These are phyloP conservation scores for Raphanus hybrid DNA, from an alignment of 441 rosid genomes.

Conservation along the genomic window DNA sequence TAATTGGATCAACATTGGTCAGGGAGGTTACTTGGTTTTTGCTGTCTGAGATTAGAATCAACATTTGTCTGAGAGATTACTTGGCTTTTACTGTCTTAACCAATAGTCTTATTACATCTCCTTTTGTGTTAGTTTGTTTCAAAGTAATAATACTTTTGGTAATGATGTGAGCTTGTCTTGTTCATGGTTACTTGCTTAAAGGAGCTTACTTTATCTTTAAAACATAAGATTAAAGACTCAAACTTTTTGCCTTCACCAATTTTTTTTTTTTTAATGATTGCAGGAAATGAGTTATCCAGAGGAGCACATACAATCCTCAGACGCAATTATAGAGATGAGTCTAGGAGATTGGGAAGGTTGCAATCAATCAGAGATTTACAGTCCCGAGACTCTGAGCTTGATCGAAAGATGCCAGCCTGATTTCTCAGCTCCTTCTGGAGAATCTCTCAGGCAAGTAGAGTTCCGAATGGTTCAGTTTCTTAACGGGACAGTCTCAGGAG, in stretches of 20 bases:
- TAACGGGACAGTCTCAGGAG: conserved; percentile 63
- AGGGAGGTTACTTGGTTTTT: neutral
- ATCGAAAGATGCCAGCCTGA: conserved; percentile 82
- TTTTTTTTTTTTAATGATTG: conserved; percentile 11
- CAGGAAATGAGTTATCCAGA: conserved; percentile 85
- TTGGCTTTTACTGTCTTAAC: neutral
- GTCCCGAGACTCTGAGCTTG: conserved; percentile 61
- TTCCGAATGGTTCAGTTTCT: conserved; percentile 90
- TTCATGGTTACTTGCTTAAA: neutral
- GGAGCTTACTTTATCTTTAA: conserved; percentile 1
- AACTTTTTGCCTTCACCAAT: conserved; percentile 9
- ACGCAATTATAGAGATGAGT: conserved; percentile 80
- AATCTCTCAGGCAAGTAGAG: conserved; percentile 91
- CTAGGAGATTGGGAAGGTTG: conserved; percentile 91
- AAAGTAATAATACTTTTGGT: neutral
- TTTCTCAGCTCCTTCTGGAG: conserved; percentile 85
- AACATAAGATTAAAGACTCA: conserved; percentile 14
- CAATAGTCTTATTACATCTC: neutral
- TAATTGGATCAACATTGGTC: neutral
- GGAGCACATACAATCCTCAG: conserved; percentile 74
- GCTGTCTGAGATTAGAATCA: neutral
- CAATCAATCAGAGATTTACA: conserved; percentile 62
- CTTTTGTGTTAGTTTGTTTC: neutral
- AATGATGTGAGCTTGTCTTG: neutral
- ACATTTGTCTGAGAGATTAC: neutral